Evolutionary conservation across 2,329 filamentous ascomycete genomes (phyloP), one percentile per base, ranked within the genome.

Genomic region (Aspergillus sp.): DNA sequence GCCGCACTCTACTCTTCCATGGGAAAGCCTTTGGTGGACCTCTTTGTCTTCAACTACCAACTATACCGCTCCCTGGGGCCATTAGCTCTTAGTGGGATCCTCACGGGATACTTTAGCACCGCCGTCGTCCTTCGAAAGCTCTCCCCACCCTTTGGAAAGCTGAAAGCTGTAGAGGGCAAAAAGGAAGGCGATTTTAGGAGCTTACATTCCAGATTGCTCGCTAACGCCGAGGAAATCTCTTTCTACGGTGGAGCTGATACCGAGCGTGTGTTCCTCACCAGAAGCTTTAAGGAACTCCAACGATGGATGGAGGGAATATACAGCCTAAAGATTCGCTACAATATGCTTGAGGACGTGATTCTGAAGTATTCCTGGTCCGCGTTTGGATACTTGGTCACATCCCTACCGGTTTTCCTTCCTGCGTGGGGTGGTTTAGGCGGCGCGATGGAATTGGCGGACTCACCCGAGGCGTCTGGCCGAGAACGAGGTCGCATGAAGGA

Each of bases 261-360:
- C 79, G 95, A 99, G 75, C 95, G 95, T 76, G 87, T 90, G 2
- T 96, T 97, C 73, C 80, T 99, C 9, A 91, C 96, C 68, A 89
- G 87, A 69, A 93, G 96, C 66, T 99, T 97, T 80, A 91, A 89
- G 73, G 95, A 93, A 47, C 81, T 99, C 27, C 95, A 95, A 75
- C 88, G 86, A 62, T 97, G 93, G 90, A 98, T 99, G 93, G 95
- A 99, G 73, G 89, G 91, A 45, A 97, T 99, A 63, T 99, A 99
- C 77, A 93, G 92, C 74, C 86, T 98, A 64, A 97, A 97, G 76
- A 96, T 99, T 64, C 88, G 92, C 15, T 99, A 99, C 79, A 99
- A 98, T 73, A 99, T 99, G 80, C 86, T 99, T 0, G 95, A 99
- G 72, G 95, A 99, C 73, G 96, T 99, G 69, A 91, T 99, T 49